phyloP scores from a whole-genome alignment of 148 eudicot species.

The Rhododendron ferrugineum region DNA sequence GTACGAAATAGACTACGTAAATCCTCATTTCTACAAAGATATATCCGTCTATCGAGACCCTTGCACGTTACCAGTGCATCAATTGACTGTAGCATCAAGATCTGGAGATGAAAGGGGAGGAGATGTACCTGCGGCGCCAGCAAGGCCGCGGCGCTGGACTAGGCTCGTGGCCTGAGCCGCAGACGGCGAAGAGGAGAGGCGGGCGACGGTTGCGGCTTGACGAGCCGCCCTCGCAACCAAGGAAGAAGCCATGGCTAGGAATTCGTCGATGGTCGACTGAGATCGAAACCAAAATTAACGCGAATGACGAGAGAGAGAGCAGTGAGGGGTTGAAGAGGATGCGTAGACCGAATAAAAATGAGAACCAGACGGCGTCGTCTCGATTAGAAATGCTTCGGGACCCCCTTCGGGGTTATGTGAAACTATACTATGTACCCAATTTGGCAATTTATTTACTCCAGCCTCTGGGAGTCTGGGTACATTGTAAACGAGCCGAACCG shows the following conservation, averaged over 20 bases:
- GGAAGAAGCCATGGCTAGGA: constrained; percentile 46
- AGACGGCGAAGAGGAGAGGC: constrained; percentile 31
- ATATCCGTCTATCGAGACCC: not conserved
- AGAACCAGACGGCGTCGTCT: not conserved
- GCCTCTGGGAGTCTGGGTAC: too few relatives aligned
- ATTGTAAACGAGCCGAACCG: not conserved
- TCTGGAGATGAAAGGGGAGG: not conserved
- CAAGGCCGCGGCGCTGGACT: constrained; percentile 62
- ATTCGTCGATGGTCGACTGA: not conserved
- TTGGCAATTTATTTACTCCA: not conserved
- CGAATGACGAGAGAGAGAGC: not conserved
- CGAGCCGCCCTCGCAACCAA: constrained; percentile 46
- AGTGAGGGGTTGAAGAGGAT: not conserved
- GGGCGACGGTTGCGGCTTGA: constrained; percentile 42
- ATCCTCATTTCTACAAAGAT: not conserved
- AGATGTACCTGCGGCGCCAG: constrained; percentile 29
- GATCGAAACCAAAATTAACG: not conserved
- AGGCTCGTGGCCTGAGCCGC: constrained; percentile 29
- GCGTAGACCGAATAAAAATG: not conserved
- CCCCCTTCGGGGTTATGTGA: not conserved
- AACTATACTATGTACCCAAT: not conserved
- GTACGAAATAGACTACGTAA: not conserved
- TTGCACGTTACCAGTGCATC: not conserved
- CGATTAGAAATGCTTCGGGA: not conserved
- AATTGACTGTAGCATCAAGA: not conserved